A percentile compares a stretch with the other conserved stretches of the same genome.
Conservation (phyloP, 805 yeast species). For the Starmerella vaccinii region DNA sequence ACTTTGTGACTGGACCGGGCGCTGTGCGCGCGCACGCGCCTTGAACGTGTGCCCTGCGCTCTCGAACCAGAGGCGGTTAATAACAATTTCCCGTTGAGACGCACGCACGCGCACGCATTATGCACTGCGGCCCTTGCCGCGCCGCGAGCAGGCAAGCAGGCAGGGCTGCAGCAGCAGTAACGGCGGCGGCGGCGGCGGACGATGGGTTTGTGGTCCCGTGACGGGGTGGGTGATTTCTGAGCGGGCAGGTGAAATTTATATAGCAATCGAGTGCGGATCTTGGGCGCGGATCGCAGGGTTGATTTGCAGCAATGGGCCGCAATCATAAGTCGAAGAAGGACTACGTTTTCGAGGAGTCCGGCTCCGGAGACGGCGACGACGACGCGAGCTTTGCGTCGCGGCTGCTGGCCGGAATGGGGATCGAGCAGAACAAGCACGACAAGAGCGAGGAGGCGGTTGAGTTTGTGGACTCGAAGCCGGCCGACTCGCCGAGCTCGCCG, state of each 20-base stretch:
- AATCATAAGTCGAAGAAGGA: conserved; percentile 6
- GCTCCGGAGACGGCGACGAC: conserved; percentile 4
- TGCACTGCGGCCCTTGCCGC: conserved; percentile 1
- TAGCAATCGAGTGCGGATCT: background rate
- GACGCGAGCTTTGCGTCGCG: conserved; percentile 7
- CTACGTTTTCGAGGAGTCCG: conserved; percentile 1
- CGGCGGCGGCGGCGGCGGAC: too few relatives aligned
- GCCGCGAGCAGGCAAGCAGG: background rate
- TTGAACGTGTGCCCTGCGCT: background rate
- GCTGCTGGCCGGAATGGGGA: conserved; percentile 4
- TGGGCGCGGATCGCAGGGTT: background rate
- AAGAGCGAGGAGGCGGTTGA: conserved; percentile 1
- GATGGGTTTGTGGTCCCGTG: conserved; percentile 3
- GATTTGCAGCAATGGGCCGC: conserved; percentile 8
- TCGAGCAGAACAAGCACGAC: conserved; percentile 1
- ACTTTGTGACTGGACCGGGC: too few relatives aligned
- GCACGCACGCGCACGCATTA: background rate
- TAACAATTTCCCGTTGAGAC: too few relatives aligned
- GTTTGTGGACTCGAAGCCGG: background rate
- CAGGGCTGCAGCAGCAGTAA: too few relatives aligned
- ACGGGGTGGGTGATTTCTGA: background rate
- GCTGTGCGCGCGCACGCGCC: too few relatives aligned
- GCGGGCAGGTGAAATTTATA: background rate
- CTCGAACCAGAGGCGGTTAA: background rate
- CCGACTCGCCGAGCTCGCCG: background rate